Conservation (phyloP, 1,284 basidiomycete species). For the Naganishia albida region DNA sequence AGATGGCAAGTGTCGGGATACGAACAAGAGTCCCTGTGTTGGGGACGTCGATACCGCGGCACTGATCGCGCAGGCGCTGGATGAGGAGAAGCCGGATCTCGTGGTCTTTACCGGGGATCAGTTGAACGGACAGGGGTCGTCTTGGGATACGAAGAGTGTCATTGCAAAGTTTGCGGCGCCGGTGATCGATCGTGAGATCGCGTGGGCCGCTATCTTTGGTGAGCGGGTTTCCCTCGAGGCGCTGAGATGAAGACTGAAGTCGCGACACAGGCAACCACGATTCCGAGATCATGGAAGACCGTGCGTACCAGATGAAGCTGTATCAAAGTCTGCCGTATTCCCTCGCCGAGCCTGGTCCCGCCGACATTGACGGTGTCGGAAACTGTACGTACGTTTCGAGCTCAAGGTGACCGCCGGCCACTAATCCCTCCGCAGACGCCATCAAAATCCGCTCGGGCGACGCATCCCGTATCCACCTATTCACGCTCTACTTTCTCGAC, state of each 20-base stretch:
- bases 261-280: slow-evolving; percentile 74
- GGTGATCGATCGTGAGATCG: slow-evolving; percentile 72
- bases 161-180: slow-evolving; percentile 81
- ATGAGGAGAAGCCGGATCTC: slow-evolving; percentile 81
- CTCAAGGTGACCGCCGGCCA: not conserved
- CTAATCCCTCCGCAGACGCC: slow-evolving; percentile 39
- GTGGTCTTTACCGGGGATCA: slow-evolving; percentile 82
- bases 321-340: slow-evolving; percentile 82
- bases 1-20: slow-evolving; percentile 70
- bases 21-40: slow-evolving; percentile 54
- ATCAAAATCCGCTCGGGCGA: slow-evolving; percentile 50
- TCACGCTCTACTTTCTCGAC: slow-evolving; percentile 91
- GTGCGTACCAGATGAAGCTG: slow-evolving; percentile 66
- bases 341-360: slow-evolving; percentile 74
- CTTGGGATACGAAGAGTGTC: slow-evolving; percentile 82
- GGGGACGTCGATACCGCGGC: slow-evolving; percentile 74
- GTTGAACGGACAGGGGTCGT: slow-evolving; percentile 80
- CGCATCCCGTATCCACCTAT: slow-evolving; percentile 80
- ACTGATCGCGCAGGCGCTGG: slow-evolving; percentile 70
- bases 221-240: too few species aligned
- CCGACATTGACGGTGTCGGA: slow-evolving; percentile 77
- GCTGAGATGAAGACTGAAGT: not conserved
- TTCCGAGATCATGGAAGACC: slow-evolving; percentile 64
- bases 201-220: slow-evolving; percentile 85
- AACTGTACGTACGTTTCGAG: slow-evolving; percentile 62